Percentiles rank a stretch among this genome's conserved stretches.
Conservation (phyloP, 2,329 filamentous ascomycete species). For the Botryotinia calthae region DNA sequence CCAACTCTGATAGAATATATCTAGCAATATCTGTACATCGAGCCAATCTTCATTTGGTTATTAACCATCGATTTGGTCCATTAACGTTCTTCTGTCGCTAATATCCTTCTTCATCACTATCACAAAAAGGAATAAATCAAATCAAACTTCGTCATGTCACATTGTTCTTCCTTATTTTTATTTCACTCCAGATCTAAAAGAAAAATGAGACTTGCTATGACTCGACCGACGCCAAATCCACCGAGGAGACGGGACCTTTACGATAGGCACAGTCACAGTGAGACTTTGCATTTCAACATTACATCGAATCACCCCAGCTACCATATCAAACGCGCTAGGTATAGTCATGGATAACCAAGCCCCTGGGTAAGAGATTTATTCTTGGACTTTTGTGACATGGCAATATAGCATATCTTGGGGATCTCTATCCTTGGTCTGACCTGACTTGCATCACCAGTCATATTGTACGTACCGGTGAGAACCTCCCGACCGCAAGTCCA, state of each 20-base stretch:
- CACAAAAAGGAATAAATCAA: background rate
- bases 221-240: background rate
- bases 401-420: background rate
- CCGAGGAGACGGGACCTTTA: background rate
- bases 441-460: constrained; percentile 1
- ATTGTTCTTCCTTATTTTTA: background rate
- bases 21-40: background rate
- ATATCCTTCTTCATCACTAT: background rate
- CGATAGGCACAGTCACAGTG: background rate
- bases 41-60: background rate
- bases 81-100: background rate
- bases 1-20: background rate
- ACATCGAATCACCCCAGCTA: background rate
- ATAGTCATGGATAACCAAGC: background rate
- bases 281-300: background rate
- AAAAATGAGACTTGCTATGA: background rate
- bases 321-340: background rate
- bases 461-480: background rate
- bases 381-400: background rate
- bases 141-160: background rate
- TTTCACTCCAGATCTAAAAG: background rate
- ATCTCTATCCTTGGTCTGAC: constrained; percentile 1
- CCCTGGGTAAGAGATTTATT: background rate
- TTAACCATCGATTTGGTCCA: no score
- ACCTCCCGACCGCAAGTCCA: background rate